Conservation (phyloP, 2,329 filamentous ascomycete species). For the Apiospora kogelbergensis region DNA sequence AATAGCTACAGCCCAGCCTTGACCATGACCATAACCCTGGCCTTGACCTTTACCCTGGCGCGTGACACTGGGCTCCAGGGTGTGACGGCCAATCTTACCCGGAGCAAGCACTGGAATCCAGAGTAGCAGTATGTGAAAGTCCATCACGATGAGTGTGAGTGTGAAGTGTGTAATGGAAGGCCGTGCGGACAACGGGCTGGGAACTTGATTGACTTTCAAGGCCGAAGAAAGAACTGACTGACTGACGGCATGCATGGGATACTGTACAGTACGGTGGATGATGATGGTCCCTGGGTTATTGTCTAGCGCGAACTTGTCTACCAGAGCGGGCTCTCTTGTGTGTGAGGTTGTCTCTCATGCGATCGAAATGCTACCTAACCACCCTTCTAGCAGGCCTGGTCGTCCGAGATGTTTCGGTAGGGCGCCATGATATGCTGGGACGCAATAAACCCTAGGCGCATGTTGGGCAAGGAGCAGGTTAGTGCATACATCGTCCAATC, state of each 20-base stretch:
- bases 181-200: neutral
- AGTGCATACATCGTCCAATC: neutral
- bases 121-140: neutral
- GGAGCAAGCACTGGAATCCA: too few species aligned
- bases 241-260: neutral
- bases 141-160: neutral
- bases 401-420: neutral
- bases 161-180: too few species aligned
- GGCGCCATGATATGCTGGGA: neutral
- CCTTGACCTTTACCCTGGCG: too few species aligned
- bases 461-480: neutral
- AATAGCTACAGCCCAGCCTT: neutral
- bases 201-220: neutral
- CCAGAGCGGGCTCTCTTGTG: neutral
- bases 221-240: neutral
- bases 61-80: too few species aligned
- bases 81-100: neutral
- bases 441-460: neutral
- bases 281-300: neutral
- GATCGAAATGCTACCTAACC: neutral
- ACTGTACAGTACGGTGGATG: neutral
- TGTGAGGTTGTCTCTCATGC: neutral
- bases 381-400: neutral
- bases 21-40: neutral
- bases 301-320: neutral